These are phyloP conservation scores for Cryphonectria parasitica DNA, from an alignment of 2,329 filamentous ascomycete species.

Conservation along the genomic window DNA sequence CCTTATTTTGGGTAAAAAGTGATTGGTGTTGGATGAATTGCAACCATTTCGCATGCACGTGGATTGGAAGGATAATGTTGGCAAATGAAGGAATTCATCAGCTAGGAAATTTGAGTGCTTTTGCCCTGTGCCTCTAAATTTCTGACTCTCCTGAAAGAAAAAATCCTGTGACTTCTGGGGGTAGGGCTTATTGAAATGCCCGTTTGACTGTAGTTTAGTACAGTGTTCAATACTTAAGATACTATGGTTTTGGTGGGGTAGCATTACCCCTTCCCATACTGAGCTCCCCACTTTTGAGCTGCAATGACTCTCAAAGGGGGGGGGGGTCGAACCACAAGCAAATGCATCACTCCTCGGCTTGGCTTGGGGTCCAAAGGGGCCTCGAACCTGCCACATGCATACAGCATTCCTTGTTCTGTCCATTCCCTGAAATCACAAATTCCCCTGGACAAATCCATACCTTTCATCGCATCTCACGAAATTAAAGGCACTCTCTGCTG, in stretches of 20 bases:
- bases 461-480: background rate
- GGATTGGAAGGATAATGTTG: background rate
- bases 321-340: slow-evolving; percentile 31
- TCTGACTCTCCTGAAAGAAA: background rate
- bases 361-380: background rate
- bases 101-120: background rate
- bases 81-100: background rate
- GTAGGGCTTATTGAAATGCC: background rate
- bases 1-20: background rate
- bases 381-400: slow-evolving; percentile 1
- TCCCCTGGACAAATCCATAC: background rate
- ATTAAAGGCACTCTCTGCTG: background rate
- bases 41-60: background rate
- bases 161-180: background rate
- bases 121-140: background rate
- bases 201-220: background rate
- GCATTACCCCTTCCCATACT: background rate
- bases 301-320: slow-evolving; percentile 7
- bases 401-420: background rate
- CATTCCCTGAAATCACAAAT: background rate
- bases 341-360: background rate
- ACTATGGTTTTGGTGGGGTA: slow-evolving; percentile 5
- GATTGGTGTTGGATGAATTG: background rate
- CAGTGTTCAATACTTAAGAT: background rate
- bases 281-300: slow-evolving; percentile 14